Evolutionary conservation across 2,329 filamentous ascomycete genomes (phyloP).

Genomic region (Colletotrichum shisoi): DNA sequence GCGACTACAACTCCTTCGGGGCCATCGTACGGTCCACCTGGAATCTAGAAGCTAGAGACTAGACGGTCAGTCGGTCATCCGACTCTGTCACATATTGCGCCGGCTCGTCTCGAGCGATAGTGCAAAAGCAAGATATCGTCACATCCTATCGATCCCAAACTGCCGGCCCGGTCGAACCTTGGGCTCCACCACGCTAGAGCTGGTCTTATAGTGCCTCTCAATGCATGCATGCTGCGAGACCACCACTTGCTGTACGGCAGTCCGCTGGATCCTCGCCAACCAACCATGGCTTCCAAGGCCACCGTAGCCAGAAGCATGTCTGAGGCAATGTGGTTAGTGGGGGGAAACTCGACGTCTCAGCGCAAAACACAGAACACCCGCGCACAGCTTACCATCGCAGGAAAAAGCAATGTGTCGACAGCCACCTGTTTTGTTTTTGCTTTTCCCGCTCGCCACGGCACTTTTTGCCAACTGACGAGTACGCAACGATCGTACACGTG

Average conservation of each 20-base stretch:
- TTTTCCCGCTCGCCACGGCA: conserved; percentile 12
- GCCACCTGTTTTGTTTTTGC: conserved; percentile 21
- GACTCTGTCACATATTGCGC: conserved; percentile 38
- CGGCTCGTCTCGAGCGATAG: conserved; percentile 34
- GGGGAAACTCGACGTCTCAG: conserved; percentile 35
- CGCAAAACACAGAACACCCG: conserved; percentile 27
- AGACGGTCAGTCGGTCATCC: conserved; percentile 4
- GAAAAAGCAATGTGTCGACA: conserved; percentile 26
- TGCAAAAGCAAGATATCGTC: conserved; percentile 40
- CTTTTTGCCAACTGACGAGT: conserved; percentile 18
- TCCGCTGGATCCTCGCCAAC: conserved; percentile 11
- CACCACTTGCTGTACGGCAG: conserved; percentile 5
- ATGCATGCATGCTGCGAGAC: conserved; percentile 37
- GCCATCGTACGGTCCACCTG: conserved; percentile 21
- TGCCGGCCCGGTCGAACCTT: conserved; percentile 33
- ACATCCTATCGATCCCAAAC: conserved; percentile 40
- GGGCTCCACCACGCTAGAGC: conserved; percentile 35
- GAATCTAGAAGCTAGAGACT: not conserved
- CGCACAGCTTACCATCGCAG: conserved; percentile 1
- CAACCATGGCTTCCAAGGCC: conserved; percentile 15
- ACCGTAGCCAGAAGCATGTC: conserved; percentile 21
- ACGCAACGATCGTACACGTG: conserved; percentile 14
- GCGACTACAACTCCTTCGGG: not conserved
- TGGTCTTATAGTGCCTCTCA: conserved; percentile 27
- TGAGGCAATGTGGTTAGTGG: conserved; percentile 36